Base-by-base conservation (phyloP, 73 alveolate species). In the Durusdinium trenchii region DNA sequence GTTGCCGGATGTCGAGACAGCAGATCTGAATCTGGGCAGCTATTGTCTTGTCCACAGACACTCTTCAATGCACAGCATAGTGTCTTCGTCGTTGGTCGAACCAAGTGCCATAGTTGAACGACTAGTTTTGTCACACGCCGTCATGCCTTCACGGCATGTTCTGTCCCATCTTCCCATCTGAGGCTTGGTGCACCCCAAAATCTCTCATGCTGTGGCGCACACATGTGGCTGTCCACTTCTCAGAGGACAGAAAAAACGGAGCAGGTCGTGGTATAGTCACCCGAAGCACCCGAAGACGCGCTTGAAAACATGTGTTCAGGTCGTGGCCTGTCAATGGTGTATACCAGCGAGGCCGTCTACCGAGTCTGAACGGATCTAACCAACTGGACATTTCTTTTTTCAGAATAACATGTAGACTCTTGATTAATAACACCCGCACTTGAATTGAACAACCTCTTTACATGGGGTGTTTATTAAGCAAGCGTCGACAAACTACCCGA, bases 1-100 rank as follows among this genome's bases (percentile, higher is more conserved):
- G 96, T 51, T 89, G 54, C 96, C 96, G n/a, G 96, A 89, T 26
- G 96, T 89, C 54, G 96, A 89, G 86, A 89, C 96, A 3, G 96
- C 96, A 16, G 86, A 89, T 28, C 86, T 89, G 86, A 89, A 89
- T 48, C 52, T 89, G 54, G 96, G 96, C 47, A 89, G 62, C 86
- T 89, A 89, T 51, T 67, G 96, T 36, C 16, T 16, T 1, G 40
- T 42, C 42, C 95, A 40, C 51, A 62, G 82, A 42, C 71, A 43
- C 54, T n/a, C n/a, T n/a, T n/a, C n/a, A n/a, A n/a, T n/a, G n/a
- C n/a, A n/a, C n/a, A n/a, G n/a, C n/a, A n/a, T n/a, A n/a, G n/a
- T n/a, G n/a, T n/a, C n/a, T n/a, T n/a, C n/a, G n/a, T n/a, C n/a
- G n/a, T n/a, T n/a, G n/a, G n/a, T n/a, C n/a, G n/a, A n/a, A n/a